Conservation (phyloP, 106 monocot genomes). For the Chionographis japonica region DNA sequence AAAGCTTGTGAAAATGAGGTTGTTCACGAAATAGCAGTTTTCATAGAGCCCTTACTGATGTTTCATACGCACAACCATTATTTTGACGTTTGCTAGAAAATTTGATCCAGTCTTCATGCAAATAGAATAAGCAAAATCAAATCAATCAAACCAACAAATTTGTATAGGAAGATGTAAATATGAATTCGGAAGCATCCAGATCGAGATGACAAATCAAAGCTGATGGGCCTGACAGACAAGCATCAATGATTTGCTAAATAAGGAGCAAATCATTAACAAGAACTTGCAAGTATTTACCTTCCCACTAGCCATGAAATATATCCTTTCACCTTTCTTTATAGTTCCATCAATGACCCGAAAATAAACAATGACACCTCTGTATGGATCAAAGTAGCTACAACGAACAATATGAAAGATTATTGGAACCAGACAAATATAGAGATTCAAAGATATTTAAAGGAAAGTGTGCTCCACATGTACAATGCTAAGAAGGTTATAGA, state of each 20-base stretch:
- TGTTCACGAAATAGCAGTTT: too few species aligned
- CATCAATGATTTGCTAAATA: not conserved
- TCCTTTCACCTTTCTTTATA: conserved; percentile 79
- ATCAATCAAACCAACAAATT: too few species aligned
- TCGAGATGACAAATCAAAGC: not conserved
- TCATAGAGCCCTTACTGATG: too few species aligned
- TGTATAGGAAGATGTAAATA: too few species aligned
- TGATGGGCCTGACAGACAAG: too few species aligned
- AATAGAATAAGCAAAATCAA: too few species aligned
- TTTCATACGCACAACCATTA: too few species aligned
- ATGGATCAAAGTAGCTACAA: conserved; percentile 94
- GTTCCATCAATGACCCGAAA: conserved; percentile 93
- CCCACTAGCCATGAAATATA: conserved; percentile 98
- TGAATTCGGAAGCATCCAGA: not conserved
- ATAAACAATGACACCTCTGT: conserved; percentile 96
- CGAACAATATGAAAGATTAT: conserved; percentile 9
- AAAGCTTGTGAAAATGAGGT: too few species aligned
- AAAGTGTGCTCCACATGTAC: too few species aligned
- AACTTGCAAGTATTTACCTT: conserved; percentile 45
- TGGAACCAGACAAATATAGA: not conserved
- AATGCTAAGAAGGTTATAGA: too few species aligned
- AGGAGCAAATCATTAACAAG: not conserved
- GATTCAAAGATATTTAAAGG: not conserved
- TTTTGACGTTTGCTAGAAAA: too few species aligned
- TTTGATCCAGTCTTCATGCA: too few species aligned